phyloP scores from a whole-genome alignment of 495 filamentous ascomycete genomes.

The Peziza echinospora region DNA sequence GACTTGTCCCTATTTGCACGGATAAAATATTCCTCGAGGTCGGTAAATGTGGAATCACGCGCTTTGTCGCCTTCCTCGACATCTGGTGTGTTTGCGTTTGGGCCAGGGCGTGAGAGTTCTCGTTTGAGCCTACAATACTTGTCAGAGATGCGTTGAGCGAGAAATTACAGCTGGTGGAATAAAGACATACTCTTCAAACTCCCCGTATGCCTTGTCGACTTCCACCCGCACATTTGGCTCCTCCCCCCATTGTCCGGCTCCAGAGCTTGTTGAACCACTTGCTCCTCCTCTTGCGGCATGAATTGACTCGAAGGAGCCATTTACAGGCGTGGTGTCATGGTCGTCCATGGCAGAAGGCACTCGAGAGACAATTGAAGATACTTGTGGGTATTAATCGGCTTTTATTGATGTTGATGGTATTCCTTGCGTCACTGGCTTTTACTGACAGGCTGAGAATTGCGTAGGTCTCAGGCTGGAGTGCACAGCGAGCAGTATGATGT shows the following conservation, averaged over 20 bases:
- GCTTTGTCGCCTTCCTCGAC: constrained; percentile 11
- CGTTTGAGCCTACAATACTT: constrained; percentile 2
- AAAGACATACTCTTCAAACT: constrained; percentile 14
- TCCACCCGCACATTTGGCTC: constrained; percentile 8
- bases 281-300: too few relatives aligned
- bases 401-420: too few relatives aligned
- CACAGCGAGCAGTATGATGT: too few relatives aligned
- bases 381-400: too few relatives aligned
- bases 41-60: constrained; percentile 5
- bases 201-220: constrained; percentile 11
- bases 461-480: too few relatives aligned
- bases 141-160: background rate
- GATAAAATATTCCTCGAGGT: constrained; percentile 19
- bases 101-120: constrained; percentile 2
- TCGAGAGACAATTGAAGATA: too few relatives aligned
- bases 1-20: constrained; percentile 7
- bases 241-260: constrained; percentile 6
- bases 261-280: too few relatives aligned
- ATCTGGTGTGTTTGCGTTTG: constrained; percentile 2
- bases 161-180: background rate
- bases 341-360: too few relatives aligned
- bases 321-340: too few relatives aligned
- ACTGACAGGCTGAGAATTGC: too few relatives aligned
- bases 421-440: too few relatives aligned
- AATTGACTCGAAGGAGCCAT: too few relatives aligned